Conservation (phyloP, 441 rosid genomes). For the Erysimum cheiri region DNA sequence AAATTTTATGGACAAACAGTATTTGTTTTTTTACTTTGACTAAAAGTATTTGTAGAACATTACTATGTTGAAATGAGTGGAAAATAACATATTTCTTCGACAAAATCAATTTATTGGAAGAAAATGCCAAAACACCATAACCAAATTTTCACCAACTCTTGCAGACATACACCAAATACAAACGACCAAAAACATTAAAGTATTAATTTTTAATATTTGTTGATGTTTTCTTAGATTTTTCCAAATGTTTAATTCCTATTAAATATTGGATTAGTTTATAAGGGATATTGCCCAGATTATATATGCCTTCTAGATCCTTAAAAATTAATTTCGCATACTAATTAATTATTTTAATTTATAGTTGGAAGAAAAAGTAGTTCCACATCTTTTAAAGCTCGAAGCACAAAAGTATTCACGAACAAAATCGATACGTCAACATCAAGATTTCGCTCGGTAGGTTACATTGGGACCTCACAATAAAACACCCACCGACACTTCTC, state of each 20-base stretch:
- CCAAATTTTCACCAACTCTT: conserved; percentile 40
- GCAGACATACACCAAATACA: conserved; percentile 24
- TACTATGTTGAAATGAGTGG: conserved; percentile 11
- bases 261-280: conserved; percentile 17
- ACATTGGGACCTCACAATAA: conserved; percentile 37
- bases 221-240: conserved; percentile 29
- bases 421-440: conserved; percentile 38
- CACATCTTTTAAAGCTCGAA: conserved; percentile 37
- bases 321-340: neutral
- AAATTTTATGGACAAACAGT: neutral
- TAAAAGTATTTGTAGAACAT: conserved; percentile 8
- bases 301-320: conserved; percentile 19
- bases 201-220: neutral
- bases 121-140: conserved; percentile 37
- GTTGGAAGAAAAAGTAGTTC: conserved; percentile 37
- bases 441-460: conserved; percentile 38
- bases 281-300: conserved; percentile 1
- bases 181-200: conserved; percentile 19
- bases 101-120: neutral
- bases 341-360: conserved; percentile 21
- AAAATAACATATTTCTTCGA: conserved; percentile 5
- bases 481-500: conserved; percentile 48
- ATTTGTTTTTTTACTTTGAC: conserved; percentile 3
- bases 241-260: conserved; percentile 10
- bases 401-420: conserved; percentile 35